Base-by-base conservation (phyloP, 495 filamentous ascomycete species). In the Xylaria cubensis region DNA sequence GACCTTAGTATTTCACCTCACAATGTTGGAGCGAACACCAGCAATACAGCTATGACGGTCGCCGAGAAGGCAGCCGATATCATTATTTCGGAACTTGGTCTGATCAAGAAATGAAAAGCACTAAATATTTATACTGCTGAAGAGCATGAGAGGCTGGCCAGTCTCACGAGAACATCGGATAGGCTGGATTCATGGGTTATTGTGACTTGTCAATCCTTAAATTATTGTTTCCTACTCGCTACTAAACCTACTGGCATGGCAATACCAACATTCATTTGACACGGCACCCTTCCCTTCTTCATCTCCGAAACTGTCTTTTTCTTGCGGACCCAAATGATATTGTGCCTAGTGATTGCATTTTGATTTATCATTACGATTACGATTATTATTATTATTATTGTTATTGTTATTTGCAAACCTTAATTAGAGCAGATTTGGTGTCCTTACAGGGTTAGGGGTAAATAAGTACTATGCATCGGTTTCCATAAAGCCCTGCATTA, bases 51-150 rank as follows among this genome's bases (percentile, higher is more conserved):
- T 10, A 75, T 89, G 71, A 75, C 80, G 34, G 76, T 88, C 58
- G 86, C 83, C 19, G 87, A 89, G 77, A 88, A 85, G 79, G 86
- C 84, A 24, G 86, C 86, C 8, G 77, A 83, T 66, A 83, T 89
- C 26, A 78, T 84, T 73, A 82, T 83, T 26, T 76, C 81, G 68
- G 79, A 87, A 67, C 72, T 86, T 34, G 80, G 84, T 26, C 55
- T 81, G 13, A 26, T 26, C 34, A 56, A 69, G 46, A 34, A 68
- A 8, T 69, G 51, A 41, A 19, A n/a, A 7, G 26, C 1, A 29
- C 26, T 2, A 29, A 29, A 1, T 10, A 42, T 46, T 55, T 24
- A 15, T 39, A 39, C 12, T 26, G 51, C 8, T 56, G 29, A 29
- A 26, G 24, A 56, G 24, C 29, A 26, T 29, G 21, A 26, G 51